Evolutionary conservation across 352 stramenopile species (phyloP), one percentile per base, ranked within the genome.

Genomic region (Phytopythium aichiense): DNA sequence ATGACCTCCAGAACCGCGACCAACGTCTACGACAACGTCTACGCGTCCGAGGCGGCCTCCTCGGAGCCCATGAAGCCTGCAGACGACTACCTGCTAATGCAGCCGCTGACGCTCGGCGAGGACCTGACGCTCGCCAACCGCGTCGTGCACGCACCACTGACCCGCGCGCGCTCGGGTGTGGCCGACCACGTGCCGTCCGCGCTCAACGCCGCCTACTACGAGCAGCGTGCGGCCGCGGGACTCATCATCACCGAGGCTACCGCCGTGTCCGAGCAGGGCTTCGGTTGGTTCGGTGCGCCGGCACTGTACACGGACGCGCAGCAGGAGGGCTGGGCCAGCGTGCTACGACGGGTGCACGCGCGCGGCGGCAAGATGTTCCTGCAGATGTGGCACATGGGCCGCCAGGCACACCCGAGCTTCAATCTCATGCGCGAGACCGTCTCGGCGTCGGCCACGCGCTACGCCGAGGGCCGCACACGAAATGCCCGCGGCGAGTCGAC

Each of bases 381-480:
- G 28, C 66, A 76, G 66, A 38, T 76, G 25, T 95, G 85, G 85
- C 87, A 96, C 67, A 79, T 89, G 43, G 88, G 86, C 42, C 72
- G 84, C 25, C 61, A 71, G 53, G 65, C 54, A n/a, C 73, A 70
- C 37, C 72, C 58, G 33, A 78, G 65, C 66, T 84, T 79, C 58
- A 82, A 89, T 61, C 16, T 45, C 20, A 76, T 68, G 38, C 69
- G 71, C n/a, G 70, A 88, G 15, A 65, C 74, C 46, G 72, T 93
- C 33, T 84, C 71, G 20, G 63, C 83, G 1, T 84, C 70, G 20
- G 64, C 60, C 2, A 49, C 69, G 15, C 59, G 64, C 1, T 67
- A 73, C 31, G 62, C 57, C 7, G 66, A 42, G 3, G 54, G 61
- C 3, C 61, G 67, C 23, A 69, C 56, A 0, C 72, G 78, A 42